phyloP scores from a whole-genome alignment of 345 rosid genomes.

The Nasturtium officinale region DNA sequence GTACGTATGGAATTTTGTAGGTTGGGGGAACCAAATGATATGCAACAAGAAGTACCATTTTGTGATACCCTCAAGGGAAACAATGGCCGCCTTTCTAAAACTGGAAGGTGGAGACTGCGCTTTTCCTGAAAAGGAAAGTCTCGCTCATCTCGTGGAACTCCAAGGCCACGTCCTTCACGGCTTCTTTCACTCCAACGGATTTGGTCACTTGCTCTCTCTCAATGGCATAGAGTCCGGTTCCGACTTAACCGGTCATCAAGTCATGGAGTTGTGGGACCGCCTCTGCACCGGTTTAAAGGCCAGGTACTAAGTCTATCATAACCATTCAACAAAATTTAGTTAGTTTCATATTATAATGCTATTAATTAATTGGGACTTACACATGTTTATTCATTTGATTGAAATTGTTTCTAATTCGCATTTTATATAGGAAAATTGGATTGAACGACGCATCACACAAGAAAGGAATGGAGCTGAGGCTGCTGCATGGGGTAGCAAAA shows the following conservation, averaged over 20 bases:
- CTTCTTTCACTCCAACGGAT: constrained; percentile 85
- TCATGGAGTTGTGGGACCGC: constrained; percentile 96
- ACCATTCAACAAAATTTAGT: not conserved
- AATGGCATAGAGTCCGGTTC: constrained; percentile 77
- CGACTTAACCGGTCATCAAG: constrained; percentile 62
- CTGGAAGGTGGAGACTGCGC: constrained; percentile 38
- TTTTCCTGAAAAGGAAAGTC: constrained; percentile 44
- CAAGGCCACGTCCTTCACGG: constrained; percentile 75
- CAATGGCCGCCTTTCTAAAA: constrained; percentile 50
- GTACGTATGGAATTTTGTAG: constrained; percentile 41
- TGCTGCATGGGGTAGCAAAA: constrained; percentile 70
- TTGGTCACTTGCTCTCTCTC: constrained; percentile 78
- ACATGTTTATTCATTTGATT: not conserved
- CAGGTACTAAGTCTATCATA: constrained; percentile 63
- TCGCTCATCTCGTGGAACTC: constrained; percentile 52
- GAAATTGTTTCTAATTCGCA: not conserved
- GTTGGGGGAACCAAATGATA: constrained; percentile 83
- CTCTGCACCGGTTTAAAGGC: constrained; percentile 72
- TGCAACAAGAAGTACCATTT: constrained; percentile 96
- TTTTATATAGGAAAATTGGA: constrained; percentile 70
- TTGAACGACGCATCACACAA: constrained; percentile 67
- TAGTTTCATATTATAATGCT: not conserved
- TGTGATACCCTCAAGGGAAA: constrained; percentile 70
- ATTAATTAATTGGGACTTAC: not conserved
- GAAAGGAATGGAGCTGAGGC: constrained; percentile 79